phyloP scores from a whole-genome alignment of 2,329 filamentous ascomycete species.

The Alternaria sp. region DNA sequence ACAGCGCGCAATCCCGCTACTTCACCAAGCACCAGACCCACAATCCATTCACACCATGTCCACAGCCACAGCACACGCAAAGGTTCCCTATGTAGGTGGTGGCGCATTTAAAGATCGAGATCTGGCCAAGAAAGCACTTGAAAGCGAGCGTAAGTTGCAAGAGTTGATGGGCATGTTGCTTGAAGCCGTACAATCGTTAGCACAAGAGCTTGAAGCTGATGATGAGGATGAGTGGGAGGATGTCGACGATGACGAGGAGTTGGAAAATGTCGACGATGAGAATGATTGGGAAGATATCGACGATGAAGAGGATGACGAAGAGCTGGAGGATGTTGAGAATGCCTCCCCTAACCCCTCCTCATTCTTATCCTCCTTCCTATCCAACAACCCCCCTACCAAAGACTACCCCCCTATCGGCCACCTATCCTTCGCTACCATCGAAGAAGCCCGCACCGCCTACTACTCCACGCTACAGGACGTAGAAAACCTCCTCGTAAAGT shows the following conservation, averaged over 20 bases:
- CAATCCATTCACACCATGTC: not conserved
- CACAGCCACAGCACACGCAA: not conserved
- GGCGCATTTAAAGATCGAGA: not conserved
- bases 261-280: not conserved
- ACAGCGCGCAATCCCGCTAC: no score
- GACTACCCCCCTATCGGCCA: not conserved
- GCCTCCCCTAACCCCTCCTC: not conserved
- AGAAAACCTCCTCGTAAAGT: not conserved
- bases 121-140: not conserved
- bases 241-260: not conserved
- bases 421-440: not conserved
- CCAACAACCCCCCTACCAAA: not conserved
- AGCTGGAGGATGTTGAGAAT: no score
- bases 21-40: no score
- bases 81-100: not conserved
- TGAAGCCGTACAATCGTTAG: not conserved
- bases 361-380: not conserved
- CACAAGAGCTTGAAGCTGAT: not conserved
- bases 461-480: fast-evolving
- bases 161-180: not conserved
- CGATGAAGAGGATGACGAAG: no score
- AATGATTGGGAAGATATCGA: no score
- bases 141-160: not conserved
- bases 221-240: not conserved
- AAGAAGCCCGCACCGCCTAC: not conserved